Evolutionary conservation across 2,329 filamentous ascomycete genomes (phyloP), one percentile per base, ranked within the genome.

Genomic region (Diaporthe amygdali): DNA sequence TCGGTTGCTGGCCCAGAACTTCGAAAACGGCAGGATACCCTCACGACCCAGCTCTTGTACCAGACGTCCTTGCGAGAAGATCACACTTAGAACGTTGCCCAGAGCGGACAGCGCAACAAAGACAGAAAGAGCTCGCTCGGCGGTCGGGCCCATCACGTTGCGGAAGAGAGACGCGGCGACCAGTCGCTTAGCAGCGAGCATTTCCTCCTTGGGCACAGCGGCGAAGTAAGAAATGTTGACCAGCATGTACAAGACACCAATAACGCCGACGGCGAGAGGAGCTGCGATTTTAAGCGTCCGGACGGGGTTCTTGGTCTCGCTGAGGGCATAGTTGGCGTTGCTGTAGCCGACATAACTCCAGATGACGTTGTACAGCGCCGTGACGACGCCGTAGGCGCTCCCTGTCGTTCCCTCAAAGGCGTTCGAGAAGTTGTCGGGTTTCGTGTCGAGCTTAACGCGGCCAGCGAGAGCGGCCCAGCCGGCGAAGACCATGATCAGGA

Each of bases 81-180:
- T 90, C 2, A 92, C 91, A 0, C 93, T 91, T 87, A 94, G 91
- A 17, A 94, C 91, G 77, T 94, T 94, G 0, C 92, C 92, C 2
- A 86, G 88, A 0, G 91, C 91, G 1, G 90, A 93, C 30, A 93
- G 80, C 0, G 92, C 92, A 41, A 94, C 90, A 0, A 71, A 71
- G n/a, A 71, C 69, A 30, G 69, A 66, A 14, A 71, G 39, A 15
- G 69, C 69, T 2, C 69, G 69, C 63, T 71, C 56, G 0, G 69
- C 69, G 8, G 69, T 64, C n/a, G 89, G 88, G 0, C 91, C 91
- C 78, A 94, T 93, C 0, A 91, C 82, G 9, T 85, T 83, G 73
- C 91, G 85, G 74, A 94, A 93, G 74, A 93, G 92, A 0, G 93
- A 79, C 0, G 91, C 91, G 0, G 90, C 91, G 46, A 94, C 89